Evolutionary conservation across 1,284 basidiomycete genomes (phyloP), one percentile per base, ranked within the genome.

Genomic region (Quambalaria eucalypti): DNA sequence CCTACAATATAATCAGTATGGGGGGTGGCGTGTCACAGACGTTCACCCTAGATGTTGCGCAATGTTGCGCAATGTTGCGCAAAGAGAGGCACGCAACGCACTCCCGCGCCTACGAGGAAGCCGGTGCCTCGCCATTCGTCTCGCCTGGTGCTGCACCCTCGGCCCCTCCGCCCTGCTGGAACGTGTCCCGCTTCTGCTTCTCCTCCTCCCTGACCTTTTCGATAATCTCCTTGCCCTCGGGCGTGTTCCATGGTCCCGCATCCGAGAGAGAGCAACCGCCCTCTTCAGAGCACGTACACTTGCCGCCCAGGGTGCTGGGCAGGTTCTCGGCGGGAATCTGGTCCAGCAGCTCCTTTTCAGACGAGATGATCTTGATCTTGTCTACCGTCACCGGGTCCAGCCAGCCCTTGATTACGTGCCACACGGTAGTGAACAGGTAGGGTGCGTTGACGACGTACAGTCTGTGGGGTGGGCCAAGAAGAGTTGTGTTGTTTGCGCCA

Each of bases 321-420:
- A 98, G 77, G 77, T 87, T 88, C 77, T 89, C 86, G 16, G 78
- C 78, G 3, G 86, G 83, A 73, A 97, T 91, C 50, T 57, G 26
- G 51, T 63, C 56, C 12, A 62, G 44, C 23, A 74, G 60, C 50
- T 73, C 69, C 26, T 64, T 56, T 23, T 69, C 50, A 50, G 56
- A 59, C 51, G 52, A 53, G 28, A 74, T 58, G 52, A 74, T 74
- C 54, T 68, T 64, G 64, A 74, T 74, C 66, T 97, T 97, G 64
- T 83, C 81, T 49, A 90, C 90, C 23, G 92, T 97, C 33, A 92
- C 92, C 67, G 87, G 86, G 79, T 97, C 93, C 66, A 98, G 81
- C 90, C 90, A 97, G 7, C 84, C 85, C 80, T 91, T 95, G 80
- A 97, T 84, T 66, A 91, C 79, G 28, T 79, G 78, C 93, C 93